A percentile compares a stretch with the other conserved stretches of the same genome.
These are phyloP conservation scores for Suhomyces pyralidae DNA, from an alignment of 805 yeast species.

Conservation along the genomic window DNA sequence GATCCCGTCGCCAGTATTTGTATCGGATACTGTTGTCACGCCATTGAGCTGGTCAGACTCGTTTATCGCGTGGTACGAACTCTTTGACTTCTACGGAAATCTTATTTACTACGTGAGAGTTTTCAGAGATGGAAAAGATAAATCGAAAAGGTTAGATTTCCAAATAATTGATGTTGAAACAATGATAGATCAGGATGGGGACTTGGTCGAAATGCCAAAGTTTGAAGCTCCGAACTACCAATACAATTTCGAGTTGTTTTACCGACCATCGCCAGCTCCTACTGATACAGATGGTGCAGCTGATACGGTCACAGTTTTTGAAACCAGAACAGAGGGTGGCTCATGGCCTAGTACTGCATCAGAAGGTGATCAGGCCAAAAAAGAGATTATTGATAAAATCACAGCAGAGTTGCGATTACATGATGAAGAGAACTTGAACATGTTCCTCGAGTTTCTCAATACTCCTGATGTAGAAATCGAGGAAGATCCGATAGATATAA, in stretches of 20 bases:
- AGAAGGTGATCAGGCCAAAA: background rate
- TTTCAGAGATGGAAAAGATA: slow-evolving; percentile 19
- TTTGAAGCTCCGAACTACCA: slow-evolving; percentile 21
- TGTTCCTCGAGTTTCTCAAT: background rate
- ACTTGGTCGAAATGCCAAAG: slow-evolving; percentile 13
- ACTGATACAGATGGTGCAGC: background rate
- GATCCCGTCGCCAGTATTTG: slow-evolving; percentile 24
- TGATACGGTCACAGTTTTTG: background rate
- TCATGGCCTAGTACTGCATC: background rate
- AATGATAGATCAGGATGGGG: slow-evolving; percentile 31
- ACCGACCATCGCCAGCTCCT: background rate
- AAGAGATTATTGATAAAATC: background rate
- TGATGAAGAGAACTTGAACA: background rate
- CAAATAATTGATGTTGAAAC: slow-evolving; percentile 30
- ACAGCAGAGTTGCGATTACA: background rate
- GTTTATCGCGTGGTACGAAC: slow-evolving; percentile 35
- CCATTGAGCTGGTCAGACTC: slow-evolving; percentile 26
- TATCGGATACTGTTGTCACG: background rate
- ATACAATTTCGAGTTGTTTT: slow-evolving; percentile 26
- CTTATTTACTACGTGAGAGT: slow-evolving; percentile 25
- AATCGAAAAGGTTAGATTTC: slow-evolving; percentile 14
- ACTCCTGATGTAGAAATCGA: background rate
- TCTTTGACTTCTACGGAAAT: slow-evolving; percentile 33
- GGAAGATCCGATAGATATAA: background rate
- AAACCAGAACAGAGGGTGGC: background rate